Base-by-base conservation (phyloP, 495 filamentous ascomycete genomes). In the Trichocladium uniseriatum region DNA sequence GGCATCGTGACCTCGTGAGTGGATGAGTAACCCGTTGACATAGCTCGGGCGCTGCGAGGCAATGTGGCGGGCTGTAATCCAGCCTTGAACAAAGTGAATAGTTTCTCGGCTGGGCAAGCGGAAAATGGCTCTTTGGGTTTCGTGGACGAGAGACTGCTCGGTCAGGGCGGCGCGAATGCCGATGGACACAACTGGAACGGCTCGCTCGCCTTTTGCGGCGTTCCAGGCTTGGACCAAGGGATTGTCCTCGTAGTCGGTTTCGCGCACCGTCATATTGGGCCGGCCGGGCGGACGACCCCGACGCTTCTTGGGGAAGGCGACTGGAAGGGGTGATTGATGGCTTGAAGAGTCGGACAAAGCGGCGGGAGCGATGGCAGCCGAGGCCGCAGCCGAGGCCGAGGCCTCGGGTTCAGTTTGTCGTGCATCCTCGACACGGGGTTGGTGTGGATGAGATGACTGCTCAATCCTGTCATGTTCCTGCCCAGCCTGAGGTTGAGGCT, bases 31-130 rank as follows among this genome's bases (percentile, higher is more conserved):
- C 0, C 63, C 63, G 48, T 66, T 66, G 48, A 66, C 54, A 35
- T 66, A 66, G 53, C 63, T 66, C 27, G 63, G 63, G 16, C 63
- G 58, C 43, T 64, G 49, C 15, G 58, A 61, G 45, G 63, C 63
- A 14, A 66, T 62, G 40, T 66, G 63, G 10, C 55, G 57, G 21
- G 61, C 61, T 3, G 63, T 64, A 32, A 66, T 66, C 63, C 63
- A 66, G 22, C 61, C 61, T 40, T 62, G 59, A 16, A 66, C 61
- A 29, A 60, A 66, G 39, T 60, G 46, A 36, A 66, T 64, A 35
- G 51, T 42, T 41, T 66, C 58, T 37, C 61, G 58, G 44, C 58
- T 60, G 42, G 51, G 54, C 45, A 55, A 18, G 19, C 51, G 42
- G 48, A 62, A 66, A 45, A 64, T 55, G 46, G 45, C 36, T 38